Percentiles rank a stretch among this genome's conserved stretches.
These are phyloP conservation scores for Dryas drummondii DNA, from an alignment of 306 rosid species.

Conservation along the genomic window DNA sequence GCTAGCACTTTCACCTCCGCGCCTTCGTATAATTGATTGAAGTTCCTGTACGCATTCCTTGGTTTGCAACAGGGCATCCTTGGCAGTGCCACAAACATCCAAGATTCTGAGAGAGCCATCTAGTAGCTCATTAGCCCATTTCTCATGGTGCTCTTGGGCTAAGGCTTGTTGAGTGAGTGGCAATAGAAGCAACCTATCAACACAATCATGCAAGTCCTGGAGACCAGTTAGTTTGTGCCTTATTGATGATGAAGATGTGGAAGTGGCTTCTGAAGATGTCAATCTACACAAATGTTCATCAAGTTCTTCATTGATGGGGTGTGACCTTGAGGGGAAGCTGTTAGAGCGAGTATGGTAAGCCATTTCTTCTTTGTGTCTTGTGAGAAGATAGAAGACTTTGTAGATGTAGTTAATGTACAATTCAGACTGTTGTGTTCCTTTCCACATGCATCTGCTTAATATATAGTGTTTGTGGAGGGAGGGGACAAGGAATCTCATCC, in stretches of 20 bases:
- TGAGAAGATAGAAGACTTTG: background rate
- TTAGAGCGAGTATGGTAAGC: conserved; percentile 27
- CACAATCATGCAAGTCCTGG: conserved; percentile 28
- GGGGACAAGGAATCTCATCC: conserved; percentile 39
- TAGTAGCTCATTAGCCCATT: conserved; percentile 16
- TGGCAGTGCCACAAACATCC: conserved; percentile 33
- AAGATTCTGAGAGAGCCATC: conserved; percentile 35
- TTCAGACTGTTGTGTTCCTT: background rate
- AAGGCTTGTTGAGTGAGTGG: conserved; percentile 19
- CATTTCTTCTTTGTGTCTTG: background rate
- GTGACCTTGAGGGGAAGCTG: conserved; percentile 39
- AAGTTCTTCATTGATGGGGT: conserved; percentile 26
- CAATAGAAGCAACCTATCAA: conserved; percentile 32
- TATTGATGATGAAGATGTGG: conserved; percentile 25
- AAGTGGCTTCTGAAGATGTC: conserved; percentile 12
- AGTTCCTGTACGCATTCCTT: conserved; percentile 20
- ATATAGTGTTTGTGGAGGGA: background rate
- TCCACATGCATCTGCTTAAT: background rate
- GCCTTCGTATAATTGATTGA: conserved; percentile 24
- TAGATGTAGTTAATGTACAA: conserved; percentile 5
- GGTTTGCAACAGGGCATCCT: conserved; percentile 29
- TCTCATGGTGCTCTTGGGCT: conserved; percentile 14
- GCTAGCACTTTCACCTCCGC: conserved; percentile 9
- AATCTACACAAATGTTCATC: conserved; percentile 21
- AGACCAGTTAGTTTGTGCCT: conserved; percentile 19